Base-by-base conservation (phyloP, 805 yeast genomes). In the Sungouiozyma ichnusensis region DNA sequence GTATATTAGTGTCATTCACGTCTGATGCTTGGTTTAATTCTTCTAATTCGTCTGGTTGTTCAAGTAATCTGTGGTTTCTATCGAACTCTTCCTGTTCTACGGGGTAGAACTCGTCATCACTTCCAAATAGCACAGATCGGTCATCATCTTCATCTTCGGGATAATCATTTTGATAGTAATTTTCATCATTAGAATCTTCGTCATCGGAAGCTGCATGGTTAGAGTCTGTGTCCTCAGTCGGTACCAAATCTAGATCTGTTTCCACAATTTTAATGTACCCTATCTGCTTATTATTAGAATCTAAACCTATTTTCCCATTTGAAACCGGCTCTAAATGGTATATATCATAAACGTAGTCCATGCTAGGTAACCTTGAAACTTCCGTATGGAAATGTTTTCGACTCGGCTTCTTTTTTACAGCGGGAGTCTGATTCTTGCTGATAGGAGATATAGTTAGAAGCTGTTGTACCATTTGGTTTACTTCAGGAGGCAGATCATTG, bases 291-390 rank as follows among this genome's bases (percentile, higher is more conserved):
- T 53, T 52, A 31, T 61, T 57, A 57, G 59, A 55, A 19, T 57
- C 48, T 44, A 54, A 20, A 44, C 46, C 40, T 49, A 51, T 48
- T 20, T 55, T 74, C 29, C 77, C 83, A 35, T 79, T 85, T 65
- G 51, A 85, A 43, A 73, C 76, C 58, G 65, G 68, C 44, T 78
- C 81, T 39, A 82, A 66, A 65, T 79, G 71, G 62, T 90, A 90
- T 9, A 90, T 87, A 62, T 90, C 98, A 55, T 86, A 90, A 16
- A 90, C 97, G 51, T 85, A 90, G 36, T 85, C 95, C n/a, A 73
- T 65, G 39, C 55, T 46, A 13, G 60, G 54, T 17, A 53, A 31
- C n/a, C 47, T 39, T 16, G 44, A 42, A 15, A 56, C 44, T 24
- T 46, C 40, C 3, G 51, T 48, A 6, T 46, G 40, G n/a, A 38